These are phyloP conservation scores for Amauroascus niger DNA, from an alignment of 2,329 filamentous ascomycete genomes.

Conservation along the genomic window DNA sequence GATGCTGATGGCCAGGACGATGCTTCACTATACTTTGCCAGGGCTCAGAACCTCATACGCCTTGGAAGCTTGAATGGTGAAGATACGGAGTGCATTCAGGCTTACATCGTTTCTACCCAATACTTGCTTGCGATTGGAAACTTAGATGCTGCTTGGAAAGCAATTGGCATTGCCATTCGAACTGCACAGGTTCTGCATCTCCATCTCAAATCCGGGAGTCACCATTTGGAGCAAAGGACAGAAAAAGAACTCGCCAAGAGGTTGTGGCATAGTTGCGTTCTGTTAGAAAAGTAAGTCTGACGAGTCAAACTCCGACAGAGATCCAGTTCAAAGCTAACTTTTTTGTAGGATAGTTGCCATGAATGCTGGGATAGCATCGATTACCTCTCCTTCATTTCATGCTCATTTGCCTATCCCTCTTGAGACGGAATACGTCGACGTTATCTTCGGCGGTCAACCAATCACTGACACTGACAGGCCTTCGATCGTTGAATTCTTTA, in stretches of 20 bases:
- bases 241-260: constrained; percentile 20
- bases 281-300: constrained; percentile 19
- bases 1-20: constrained; percentile 10
- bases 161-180: constrained; percentile 20
- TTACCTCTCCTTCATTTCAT: constrained; percentile 17
- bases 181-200: constrained; percentile 19
- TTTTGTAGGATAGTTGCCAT: constrained; percentile 19
- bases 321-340: constrained; percentile 7
- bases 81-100: constrained; percentile 17
- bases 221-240: constrained; percentile 14
- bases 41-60: constrained; percentile 18
- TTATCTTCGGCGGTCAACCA: constrained; percentile 15
- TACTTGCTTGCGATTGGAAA: constrained; percentile 21
- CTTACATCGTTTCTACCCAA: constrained; percentile 20
- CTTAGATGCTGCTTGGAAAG: constrained; percentile 19
- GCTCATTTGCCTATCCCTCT: constrained; percentile 20
- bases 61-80: constrained; percentile 14
- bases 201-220: constrained; percentile 17
- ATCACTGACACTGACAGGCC: constrained; percentile 15
- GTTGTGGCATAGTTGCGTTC: constrained; percentile 23
- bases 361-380: constrained; percentile 16
- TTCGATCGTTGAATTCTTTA: constrained; percentile 23
- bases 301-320: background rate
- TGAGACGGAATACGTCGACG: constrained; percentile 23
- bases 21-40: constrained; percentile 17